Evolutionary conservation across 2,329 filamentous ascomycete species (phyloP).

Genomic region (Claviceps lovelessii): DNA sequence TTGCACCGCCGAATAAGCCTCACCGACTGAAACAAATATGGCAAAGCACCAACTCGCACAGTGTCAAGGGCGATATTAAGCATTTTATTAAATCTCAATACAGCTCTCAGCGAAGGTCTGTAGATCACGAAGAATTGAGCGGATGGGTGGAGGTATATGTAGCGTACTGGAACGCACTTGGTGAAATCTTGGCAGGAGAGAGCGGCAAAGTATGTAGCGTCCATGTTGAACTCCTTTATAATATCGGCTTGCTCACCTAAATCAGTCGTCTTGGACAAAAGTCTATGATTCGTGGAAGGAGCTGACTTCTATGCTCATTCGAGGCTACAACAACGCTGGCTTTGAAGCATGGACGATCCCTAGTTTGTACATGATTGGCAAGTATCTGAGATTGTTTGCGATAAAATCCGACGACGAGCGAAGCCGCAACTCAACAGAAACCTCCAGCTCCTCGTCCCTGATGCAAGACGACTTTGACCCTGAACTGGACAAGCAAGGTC

Average conservation of each 20-base stretch:
- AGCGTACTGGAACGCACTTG: slow-evolving; percentile 70
- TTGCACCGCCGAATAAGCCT: slow-evolving; percentile 46
- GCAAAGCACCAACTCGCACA: slow-evolving; percentile 52
- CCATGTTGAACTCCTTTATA: background rate
- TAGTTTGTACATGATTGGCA: slow-evolving; percentile 74
- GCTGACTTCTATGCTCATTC: slow-evolving; percentile 58
- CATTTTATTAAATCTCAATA: slow-evolving; percentile 51
- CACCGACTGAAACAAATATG: slow-evolving; percentile 56
- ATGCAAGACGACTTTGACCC: slow-evolving; percentile 74
- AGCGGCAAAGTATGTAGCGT: slow-evolving; percentile 20
- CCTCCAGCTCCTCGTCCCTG: slow-evolving; percentile 24
- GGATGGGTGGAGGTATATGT: slow-evolving; percentile 82
- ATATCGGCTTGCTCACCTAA: slow-evolving; percentile 7
- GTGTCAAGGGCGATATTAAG: slow-evolving; percentile 54
- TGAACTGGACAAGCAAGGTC: slow-evolving; percentile 63
- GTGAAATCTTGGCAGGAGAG: slow-evolving; percentile 49
- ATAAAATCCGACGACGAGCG: slow-evolving; percentile 74
- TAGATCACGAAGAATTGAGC: slow-evolving; percentile 53
- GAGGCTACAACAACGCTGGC: slow-evolving; percentile 61
- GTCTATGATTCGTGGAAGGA: slow-evolving; percentile 87
- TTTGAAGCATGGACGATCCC: slow-evolving; percentile 90
- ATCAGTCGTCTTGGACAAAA: slow-evolving; percentile 54
- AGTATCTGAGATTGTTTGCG: slow-evolving; percentile 74
- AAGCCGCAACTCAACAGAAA: slow-evolving; percentile 21
- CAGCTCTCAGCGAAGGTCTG: slow-evolving; percentile 33